Base-by-base conservation (phyloP, 768 basidiomycete genomes). In the Hydnomerulius pinastri region DNA sequence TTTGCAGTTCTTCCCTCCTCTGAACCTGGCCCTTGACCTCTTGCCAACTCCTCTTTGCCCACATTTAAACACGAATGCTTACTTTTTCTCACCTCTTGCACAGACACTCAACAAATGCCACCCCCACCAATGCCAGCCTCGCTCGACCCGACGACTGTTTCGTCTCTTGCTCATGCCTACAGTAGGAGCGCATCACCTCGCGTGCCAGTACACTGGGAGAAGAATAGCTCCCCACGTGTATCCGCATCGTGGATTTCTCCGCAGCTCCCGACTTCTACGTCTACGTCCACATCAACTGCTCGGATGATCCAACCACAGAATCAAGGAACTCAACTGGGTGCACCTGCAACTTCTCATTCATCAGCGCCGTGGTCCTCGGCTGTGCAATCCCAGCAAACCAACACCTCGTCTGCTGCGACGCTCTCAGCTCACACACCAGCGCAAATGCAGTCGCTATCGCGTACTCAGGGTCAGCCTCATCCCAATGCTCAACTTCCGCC, bases 91-190 rank as follows among this genome's bases (percentile, higher is more conserved):
- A 20, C 21, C 13, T 37, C 24, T 50, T n/a, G 33, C n/a, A 33
- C 45, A 78, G 77, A 74, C 47, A 55, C 63, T 1, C 63, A 59
- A 18, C 69, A 68, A 13, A 76, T 78, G 81, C 79, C 80, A 4
- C 80, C 80, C 6, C 78, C 79, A 18, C 76, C 76, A 1, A 71
- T 80, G 61, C 78, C 78, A 5, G 72, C 74, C 15, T 64, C 71
- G 10, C 59, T 73, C 21, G 73, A 78, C 50, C 71, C 74, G 4
- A 73, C 75, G 25, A 70, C 71, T 4, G 51, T 71, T 25, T 65
- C 66, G 17, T 67, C 70, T 41, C 62, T 69, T 29, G 48, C 42
- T 10, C 63, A 62, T 30, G 55, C 64, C 8, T 58, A 48, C 25
- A 43, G 42, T 10, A 53, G 59, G 28, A 50, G 61, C 4, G 21